Conservation (phyloP, 2,329 filamentous ascomycete genomes). For the Cadophora malorum region DNA sequence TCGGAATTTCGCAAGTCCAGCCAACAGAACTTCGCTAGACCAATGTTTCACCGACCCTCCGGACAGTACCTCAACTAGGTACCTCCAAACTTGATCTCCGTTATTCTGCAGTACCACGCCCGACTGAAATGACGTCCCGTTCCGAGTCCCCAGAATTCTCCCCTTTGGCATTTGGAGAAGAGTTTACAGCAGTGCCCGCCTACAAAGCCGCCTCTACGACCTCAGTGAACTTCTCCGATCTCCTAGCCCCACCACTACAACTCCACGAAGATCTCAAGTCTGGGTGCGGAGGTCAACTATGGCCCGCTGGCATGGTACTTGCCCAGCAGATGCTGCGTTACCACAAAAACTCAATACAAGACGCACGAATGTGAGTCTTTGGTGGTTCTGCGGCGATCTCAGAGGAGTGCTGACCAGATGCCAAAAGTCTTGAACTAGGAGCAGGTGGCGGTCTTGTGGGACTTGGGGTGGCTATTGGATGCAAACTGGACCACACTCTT, state of each 20-base stretch:
- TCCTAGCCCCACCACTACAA: conserved; percentile 71
- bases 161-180: conserved; percentile 54
- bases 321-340: conserved; percentile 84
- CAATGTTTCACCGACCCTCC: conserved; percentile 8
- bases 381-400: background rate
- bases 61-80: background rate
- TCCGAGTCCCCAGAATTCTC: conserved; percentile 44
- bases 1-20: background rate
- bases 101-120: background rate
- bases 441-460: conserved; percentile 90
- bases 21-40: background rate
- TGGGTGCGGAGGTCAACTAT: conserved; percentile 91
- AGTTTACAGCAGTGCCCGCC: conserved; percentile 63
- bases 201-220: conserved; percentile 62
- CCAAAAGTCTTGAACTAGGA: conserved; percentile 81
- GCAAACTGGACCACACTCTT: conserved; percentile 61
- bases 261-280: conserved; percentile 85
- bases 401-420: conserved; percentile 20
- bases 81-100: background rate
- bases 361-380: conserved; percentile 70
- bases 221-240: conserved; percentile 71
- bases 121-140: conserved; percentile 37
- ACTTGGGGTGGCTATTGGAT: conserved; percentile 64
- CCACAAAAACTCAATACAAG: conserved; percentile 65
- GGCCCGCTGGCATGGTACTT: conserved; percentile 92